Percentiles rank a stretch among this genome's conserved stretches.
Conservation (phyloP, 805 yeast genomes). For the Cyberlindnera saturnus region DNA sequence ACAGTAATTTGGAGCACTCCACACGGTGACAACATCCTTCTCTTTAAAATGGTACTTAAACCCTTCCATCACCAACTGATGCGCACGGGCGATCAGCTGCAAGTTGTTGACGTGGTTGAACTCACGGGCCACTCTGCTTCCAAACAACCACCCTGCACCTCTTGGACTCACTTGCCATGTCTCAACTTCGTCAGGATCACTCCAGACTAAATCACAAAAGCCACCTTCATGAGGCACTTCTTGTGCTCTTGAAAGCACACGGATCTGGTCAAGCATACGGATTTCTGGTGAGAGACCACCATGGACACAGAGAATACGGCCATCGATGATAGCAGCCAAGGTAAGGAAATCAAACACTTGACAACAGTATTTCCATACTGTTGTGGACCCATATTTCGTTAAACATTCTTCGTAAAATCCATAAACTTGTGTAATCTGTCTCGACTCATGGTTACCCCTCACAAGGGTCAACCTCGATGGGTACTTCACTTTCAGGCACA, state of each 20-base stretch:
- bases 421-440: constrained; percentile 98
- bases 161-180: constrained; percentile 98
- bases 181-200: constrained; percentile 95
- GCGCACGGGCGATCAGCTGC: constrained; percentile 89
- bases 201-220: constrained; percentile 95
- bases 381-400: constrained; percentile 75
- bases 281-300: constrained; percentile 98
- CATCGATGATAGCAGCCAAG: constrained; percentile 93
- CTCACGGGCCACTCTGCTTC: constrained; percentile 88
- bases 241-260: constrained; percentile 92
- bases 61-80: constrained; percentile 98
- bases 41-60: constrained; percentile 94
- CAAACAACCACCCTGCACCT: constrained; percentile 98
- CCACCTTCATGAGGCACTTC: constrained; percentile 99
- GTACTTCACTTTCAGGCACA: constrained; percentile 87
- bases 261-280: constrained; percentile 92
- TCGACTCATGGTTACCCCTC: constrained; percentile 94
- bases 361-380: constrained; percentile 95
- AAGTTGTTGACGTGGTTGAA: constrained; percentile 93
- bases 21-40: constrained; percentile 86
- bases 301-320: constrained; percentile 89
- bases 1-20: constrained; percentile 97
- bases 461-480: constrained; percentile 85
- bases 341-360: constrained; percentile 94
- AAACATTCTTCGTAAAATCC: constrained; percentile 96